These are phyloP conservation scores for Paecilomyces sp. DNA, from an alignment of 2,329 filamentous ascomycete species.

Conservation along the genomic window DNA sequence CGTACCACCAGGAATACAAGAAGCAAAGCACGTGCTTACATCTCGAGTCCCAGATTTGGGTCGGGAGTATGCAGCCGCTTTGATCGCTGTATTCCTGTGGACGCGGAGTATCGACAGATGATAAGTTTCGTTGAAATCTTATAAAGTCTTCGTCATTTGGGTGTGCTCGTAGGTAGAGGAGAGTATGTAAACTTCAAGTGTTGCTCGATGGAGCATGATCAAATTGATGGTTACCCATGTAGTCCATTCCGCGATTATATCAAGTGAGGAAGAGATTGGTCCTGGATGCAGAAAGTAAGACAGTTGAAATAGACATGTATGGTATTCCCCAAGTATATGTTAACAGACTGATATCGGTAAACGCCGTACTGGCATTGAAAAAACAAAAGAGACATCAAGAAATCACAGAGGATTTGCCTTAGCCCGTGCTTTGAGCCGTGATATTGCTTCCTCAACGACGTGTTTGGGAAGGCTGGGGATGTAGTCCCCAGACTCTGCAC, in stretches of 20 bases:
- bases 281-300: not conserved
- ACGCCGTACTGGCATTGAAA: not conserved
- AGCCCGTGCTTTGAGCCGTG: slow-evolving; percentile 28
- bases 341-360: not conserved
- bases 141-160: slow-evolving; percentile 28
- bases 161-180: not conserved
- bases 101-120: not conserved
- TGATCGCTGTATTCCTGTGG: not conserved
- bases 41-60: slow-evolving; percentile 7
- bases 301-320: not conserved
- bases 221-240: not conserved
- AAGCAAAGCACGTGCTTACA: slow-evolving; percentile 20
- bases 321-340: not conserved
- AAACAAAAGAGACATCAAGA: not conserved
- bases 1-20: too few species aligned
- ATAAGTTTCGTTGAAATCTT: slow-evolving; percentile 17
- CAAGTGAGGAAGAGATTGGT: not conserved
- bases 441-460: slow-evolving; percentile 35
- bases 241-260: not conserved
- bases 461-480: slow-evolving; percentile 37
- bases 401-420: slow-evolving; percentile 10
- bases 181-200: not conserved
- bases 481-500: slow-evolving; percentile 16
- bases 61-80: slow-evolving; percentile 24
- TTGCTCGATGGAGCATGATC: not conserved